Conservation (phyloP, 768 basidiomycete species). For the Lactarius vividus region DNA sequence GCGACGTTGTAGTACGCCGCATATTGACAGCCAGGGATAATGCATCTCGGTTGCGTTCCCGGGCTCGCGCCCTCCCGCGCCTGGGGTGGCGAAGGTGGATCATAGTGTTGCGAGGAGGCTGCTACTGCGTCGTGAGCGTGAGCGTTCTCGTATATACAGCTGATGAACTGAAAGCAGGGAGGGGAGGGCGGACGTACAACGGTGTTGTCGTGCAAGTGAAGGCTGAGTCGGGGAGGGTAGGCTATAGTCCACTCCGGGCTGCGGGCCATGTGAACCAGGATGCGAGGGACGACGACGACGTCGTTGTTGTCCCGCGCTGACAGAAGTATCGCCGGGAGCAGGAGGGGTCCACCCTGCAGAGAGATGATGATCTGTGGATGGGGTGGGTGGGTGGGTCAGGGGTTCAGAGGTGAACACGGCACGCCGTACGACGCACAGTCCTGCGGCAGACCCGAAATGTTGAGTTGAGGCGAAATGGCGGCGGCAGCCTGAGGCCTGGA, state of each 20-base stretch:
- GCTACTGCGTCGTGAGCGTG: not conserved
- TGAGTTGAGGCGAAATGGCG: not conserved
- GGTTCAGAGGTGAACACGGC: not conserved
- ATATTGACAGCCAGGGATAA: conserved; percentile 9
- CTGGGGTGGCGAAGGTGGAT: not conserved
- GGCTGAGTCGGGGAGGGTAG: not conserved
- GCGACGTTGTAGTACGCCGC: conserved; percentile 14
- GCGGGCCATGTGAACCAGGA: not conserved
- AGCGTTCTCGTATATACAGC: too few species aligned
- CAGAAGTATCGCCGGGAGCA: not conserved
- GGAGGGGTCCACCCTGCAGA: not conserved
- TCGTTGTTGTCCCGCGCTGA: not conserved
- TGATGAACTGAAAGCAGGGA: not conserved
- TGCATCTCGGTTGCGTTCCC: not conserved
- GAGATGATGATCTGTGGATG: not conserved
- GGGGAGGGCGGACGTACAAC: conserved; percentile 1
- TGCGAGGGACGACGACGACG: not conserved
- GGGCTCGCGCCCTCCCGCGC: not conserved
- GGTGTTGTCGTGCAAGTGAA: not conserved
- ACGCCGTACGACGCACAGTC: not conserved
- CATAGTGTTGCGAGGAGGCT: not conserved
- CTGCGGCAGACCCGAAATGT: not conserved
- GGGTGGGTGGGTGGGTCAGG: too few species aligned
- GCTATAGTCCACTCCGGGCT: not conserved
- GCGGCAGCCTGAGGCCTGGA: not conserved